Percentiles rank a stretch among this genome's conserved stretches.
phyloP scores from a whole-genome alignment of 495 filamentous ascomycete genomes.

The Daldinia concentrica region DNA sequence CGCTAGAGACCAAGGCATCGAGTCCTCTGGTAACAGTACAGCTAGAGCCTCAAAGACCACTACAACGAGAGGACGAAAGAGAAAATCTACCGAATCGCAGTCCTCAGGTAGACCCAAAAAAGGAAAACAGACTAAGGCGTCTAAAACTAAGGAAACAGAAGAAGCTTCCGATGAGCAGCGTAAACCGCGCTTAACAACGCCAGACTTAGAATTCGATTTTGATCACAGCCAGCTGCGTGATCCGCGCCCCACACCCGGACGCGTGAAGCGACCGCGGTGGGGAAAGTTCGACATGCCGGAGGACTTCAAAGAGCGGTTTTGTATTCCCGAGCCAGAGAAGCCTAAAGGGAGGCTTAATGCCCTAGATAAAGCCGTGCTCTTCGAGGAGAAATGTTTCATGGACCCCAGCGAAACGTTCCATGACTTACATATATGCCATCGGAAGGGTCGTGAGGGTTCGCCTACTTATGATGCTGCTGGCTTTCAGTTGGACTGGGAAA shows the following conservation, averaged over 20 bases:
- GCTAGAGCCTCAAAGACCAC: not conserved
- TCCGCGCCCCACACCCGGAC: conserved; percentile 35
- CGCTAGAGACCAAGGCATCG: not conserved
- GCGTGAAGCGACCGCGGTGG: conserved; percentile 25
- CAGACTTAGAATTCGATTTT: conserved; percentile 41
- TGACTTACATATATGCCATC: conserved; percentile 32
- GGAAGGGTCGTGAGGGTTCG: conserved; percentile 37
- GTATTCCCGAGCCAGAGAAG: conserved; percentile 12
- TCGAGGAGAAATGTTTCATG: not conserved
- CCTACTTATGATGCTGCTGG: conserved; percentile 49
- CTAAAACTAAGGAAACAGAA: not conserved
- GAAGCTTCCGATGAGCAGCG: conserved; percentile 4
- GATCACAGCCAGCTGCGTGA: conserved; percentile 37
- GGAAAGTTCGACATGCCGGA: conserved; percentile 2
- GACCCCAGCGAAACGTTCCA: conserved; percentile 32
- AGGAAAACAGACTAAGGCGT: conserved; percentile 3
- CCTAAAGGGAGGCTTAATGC: too few species aligned
- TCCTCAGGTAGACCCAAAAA: not conserved
- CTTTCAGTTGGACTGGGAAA: conserved; percentile 47
- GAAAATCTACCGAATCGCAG: conserved; percentile 22
- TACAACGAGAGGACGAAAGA: conserved; percentile 19
- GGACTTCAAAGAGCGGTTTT: conserved; percentile 26
- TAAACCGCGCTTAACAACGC: conserved; percentile 33
- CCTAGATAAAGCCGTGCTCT: too few species aligned
- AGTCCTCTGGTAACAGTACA: not conserved